Conservation (phyloP, 176 grass and related monocot species). For the Zoysia pacifica region DNA sequence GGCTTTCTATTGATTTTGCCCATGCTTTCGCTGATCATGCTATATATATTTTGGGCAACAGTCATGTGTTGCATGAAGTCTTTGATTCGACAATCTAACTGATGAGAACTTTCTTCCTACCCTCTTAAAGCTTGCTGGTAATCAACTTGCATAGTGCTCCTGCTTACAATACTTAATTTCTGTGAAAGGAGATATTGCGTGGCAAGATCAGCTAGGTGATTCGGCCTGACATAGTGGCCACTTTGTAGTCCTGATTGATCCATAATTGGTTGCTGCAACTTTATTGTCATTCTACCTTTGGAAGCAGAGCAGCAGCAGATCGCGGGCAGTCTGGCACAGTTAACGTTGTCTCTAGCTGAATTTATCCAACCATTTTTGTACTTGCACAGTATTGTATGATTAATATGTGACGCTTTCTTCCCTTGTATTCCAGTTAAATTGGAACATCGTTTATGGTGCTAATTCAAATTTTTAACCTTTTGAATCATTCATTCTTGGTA, state of each 20-base stretch:
- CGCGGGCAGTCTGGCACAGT: not conserved
- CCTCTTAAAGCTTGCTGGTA: not conserved
- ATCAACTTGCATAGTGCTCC: not conserved
- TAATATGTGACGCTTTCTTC: not conserved
- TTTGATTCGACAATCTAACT: slow-evolving; percentile 13
- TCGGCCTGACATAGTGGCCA: not conserved
- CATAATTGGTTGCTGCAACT: slow-evolving; percentile 16
- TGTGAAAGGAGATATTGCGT: not conserved
- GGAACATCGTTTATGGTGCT: too few species aligned
- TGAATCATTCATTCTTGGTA: too few species aligned
- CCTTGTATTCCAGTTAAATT: too few species aligned
- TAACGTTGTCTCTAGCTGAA: not conserved
- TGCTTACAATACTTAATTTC: not conserved
- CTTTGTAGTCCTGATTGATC: slow-evolving; percentile 21
- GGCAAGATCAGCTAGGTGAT: not conserved
- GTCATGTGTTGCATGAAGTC: not conserved
- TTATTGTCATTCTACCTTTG: not conserved
- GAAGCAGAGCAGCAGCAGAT: not conserved
- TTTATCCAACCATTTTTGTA: not conserved
- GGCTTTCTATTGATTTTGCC: not conserved
- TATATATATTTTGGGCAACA: not conserved
- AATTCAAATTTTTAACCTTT: too few species aligned
- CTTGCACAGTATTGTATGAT: not conserved
- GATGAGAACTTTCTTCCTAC: not conserved
- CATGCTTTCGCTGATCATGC: not conserved